phyloP scores from a whole-genome alignment of 768 basidiomycete species.

The Mycena kentingensis region DNA sequence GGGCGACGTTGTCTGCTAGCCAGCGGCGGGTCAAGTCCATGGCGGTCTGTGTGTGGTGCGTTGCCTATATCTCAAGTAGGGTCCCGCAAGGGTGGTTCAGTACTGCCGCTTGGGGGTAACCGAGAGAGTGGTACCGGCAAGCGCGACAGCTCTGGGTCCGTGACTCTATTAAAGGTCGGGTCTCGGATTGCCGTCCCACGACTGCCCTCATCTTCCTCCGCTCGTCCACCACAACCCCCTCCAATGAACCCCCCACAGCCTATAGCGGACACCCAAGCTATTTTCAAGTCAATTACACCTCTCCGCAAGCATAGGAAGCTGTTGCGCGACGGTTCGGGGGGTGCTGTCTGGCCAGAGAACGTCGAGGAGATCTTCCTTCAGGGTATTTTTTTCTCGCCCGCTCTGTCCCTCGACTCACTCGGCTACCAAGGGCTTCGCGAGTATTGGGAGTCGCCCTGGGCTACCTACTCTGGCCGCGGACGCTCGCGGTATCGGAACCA shows the following conservation, averaged over 20 bases:
- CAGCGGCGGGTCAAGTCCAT: conserved; percentile 55
- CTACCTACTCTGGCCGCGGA: conserved; percentile 72
- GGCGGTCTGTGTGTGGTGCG: background rate
- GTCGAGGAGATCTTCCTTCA: conserved; percentile 79
- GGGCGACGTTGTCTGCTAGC: conserved; percentile 63
- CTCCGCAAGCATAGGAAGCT: conserved; percentile 84
- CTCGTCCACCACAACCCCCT: too few species aligned
- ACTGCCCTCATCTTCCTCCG: too few species aligned
- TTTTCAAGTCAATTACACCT: conserved; percentile 60
- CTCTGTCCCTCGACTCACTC: conserved; percentile 2
- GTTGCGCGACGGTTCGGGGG: conserved; percentile 74
- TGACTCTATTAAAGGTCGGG: too few species aligned
- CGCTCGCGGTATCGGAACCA: conserved; percentile 83
- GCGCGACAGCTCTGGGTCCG: too few species aligned
- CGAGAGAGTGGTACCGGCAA: background rate
- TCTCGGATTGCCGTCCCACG: too few species aligned
- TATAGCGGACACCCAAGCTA: too few species aligned
- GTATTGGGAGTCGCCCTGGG: conserved; percentile 83
- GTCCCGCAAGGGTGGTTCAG: conserved; percentile 26
- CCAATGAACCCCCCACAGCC: too few species aligned
- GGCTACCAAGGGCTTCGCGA: conserved; percentile 59
- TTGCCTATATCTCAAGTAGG: conserved; percentile 21
- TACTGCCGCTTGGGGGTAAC: background rate
- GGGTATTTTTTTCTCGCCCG: conserved; percentile 41
- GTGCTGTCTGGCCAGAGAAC: conserved; percentile 81